phyloP scores from a whole-genome alignment of 352 stramenopile species.

The Globisporangium cederbergense region DNA sequence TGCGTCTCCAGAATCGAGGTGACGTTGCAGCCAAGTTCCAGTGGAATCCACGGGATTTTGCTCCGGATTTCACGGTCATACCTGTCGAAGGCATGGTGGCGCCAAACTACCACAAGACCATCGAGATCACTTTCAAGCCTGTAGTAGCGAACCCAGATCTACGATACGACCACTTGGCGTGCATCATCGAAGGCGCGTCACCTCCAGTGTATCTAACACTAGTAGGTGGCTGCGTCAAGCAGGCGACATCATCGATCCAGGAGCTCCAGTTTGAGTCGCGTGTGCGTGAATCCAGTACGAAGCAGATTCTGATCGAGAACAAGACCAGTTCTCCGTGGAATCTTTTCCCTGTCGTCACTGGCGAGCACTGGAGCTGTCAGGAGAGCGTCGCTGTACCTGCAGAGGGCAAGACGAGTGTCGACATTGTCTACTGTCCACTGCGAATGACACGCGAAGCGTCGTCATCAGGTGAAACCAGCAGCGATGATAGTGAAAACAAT shows the following conservation, averaged over 20 bases:
- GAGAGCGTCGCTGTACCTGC: slow-evolving; percentile 81
- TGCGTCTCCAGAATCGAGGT: slow-evolving; percentile 89
- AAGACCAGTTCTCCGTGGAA: slow-evolving; percentile 79
- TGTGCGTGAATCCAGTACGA: slow-evolving; percentile 64
- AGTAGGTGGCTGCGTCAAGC: slow-evolving; percentile 82
- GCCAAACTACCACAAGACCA: slow-evolving; percentile 80
- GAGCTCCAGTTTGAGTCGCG: slow-evolving; percentile 81
- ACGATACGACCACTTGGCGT: slow-evolving; percentile 76
- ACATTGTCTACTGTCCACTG: slow-evolving; percentile 79
- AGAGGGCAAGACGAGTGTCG: slow-evolving; percentile 53
- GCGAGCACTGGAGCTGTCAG: slow-evolving; percentile 82
- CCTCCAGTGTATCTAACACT: slow-evolving; percentile 68
- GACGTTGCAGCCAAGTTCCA: slow-evolving; percentile 88
- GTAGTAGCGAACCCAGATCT: slow-evolving; percentile 78
- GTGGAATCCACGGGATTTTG: slow-evolving; percentile 78
- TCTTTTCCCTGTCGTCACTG: slow-evolving; percentile 82
- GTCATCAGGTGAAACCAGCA: not conserved
- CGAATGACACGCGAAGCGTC: slow-evolving; percentile 63
- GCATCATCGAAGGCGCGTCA: slow-evolving; percentile 52
- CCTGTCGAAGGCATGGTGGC: slow-evolving; percentile 80
- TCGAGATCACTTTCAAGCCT: slow-evolving; percentile 91
- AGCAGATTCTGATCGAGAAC: slow-evolving; percentile 82
- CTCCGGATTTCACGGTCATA: slow-evolving; percentile 76
- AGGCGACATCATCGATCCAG: slow-evolving; percentile 85
- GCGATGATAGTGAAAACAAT: slow-evolving; percentile 18